Percentiles rank a stretch among this genome's conserved stretches.
These are phyloP conservation scores for Boletellus ananas DNA, from an alignment of 768 basidiomycete species.

Conservation along the genomic window DNA sequence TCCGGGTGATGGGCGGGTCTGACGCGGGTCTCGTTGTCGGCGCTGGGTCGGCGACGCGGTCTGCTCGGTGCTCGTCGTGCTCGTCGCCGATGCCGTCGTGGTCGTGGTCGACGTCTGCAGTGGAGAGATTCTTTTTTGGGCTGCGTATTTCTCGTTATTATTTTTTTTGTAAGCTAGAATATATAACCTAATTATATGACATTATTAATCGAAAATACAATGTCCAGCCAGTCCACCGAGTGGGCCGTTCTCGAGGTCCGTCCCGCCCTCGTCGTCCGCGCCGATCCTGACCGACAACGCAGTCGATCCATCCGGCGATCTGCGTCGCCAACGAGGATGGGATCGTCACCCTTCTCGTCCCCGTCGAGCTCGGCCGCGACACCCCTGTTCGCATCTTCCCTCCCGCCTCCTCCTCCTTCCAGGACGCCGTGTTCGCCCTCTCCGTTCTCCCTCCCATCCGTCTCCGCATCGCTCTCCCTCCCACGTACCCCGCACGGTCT, in stretches of 20 bases:
- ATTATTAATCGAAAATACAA: slow-evolving; percentile 5
- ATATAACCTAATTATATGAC: background rate
- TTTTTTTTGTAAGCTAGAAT: background rate
- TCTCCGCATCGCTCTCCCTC: slow-evolving; percentile 50
- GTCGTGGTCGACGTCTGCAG: slow-evolving; percentile 20
- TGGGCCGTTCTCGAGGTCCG: slow-evolving; percentile 27
- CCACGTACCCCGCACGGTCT: slow-evolving; percentile 48
- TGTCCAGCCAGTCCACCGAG: slow-evolving; percentile 3
- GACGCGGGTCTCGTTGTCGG: slow-evolving; percentile 3
- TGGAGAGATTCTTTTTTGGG: slow-evolving; percentile 20
- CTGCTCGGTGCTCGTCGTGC: slow-evolving; percentile 15
- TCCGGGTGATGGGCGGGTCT: background rate
- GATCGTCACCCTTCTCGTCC: slow-evolving; percentile 45
- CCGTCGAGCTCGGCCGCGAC: slow-evolving; percentile 53
- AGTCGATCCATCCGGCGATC: slow-evolving; percentile 78
- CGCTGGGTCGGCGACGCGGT: slow-evolving; percentile 17
- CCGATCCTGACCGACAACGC: slow-evolving; percentile 2
- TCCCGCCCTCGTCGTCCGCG: slow-evolving; percentile 1
- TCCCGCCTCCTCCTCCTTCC: slow-evolving; percentile 1
- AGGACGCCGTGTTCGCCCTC: no score
- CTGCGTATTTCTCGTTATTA: slow-evolving; percentile 2
- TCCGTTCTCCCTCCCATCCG: slow-evolving; percentile 61
- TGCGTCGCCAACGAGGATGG: slow-evolving; percentile 45
- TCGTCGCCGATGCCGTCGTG: slow-evolving; percentile 15
- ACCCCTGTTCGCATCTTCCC: slow-evolving; percentile 36